Conservation (phyloP, 2,329 filamentous ascomycete species). For the Beauveria rudraprayagi region DNA sequence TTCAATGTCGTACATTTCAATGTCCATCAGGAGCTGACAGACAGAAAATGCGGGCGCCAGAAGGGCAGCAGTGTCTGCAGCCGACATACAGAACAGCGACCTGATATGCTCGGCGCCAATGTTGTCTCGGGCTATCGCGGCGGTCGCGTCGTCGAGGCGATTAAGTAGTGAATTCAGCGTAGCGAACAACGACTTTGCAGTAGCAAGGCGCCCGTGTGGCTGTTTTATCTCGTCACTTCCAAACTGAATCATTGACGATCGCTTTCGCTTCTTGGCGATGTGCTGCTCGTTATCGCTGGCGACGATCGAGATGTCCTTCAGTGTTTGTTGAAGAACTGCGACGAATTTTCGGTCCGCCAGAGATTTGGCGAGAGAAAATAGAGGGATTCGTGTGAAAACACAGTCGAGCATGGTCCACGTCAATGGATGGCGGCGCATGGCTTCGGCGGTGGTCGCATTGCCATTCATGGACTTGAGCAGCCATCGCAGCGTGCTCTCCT, state of each 20-base stretch:
- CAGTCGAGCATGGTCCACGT: constrained; percentile 55
- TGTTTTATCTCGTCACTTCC: constrained; percentile 33
- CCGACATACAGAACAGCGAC: constrained; percentile 45
- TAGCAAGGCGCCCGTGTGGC: constrained; percentile 33
- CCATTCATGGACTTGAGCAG: constrained; percentile 55
- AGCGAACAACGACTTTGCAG: constrained; percentile 40
- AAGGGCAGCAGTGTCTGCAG: constrained; percentile 37
- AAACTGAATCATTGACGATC: constrained; percentile 28
- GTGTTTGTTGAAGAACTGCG: constrained; percentile 54
- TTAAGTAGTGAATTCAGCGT: constrained; percentile 39
- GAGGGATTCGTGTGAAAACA: constrained; percentile 56
- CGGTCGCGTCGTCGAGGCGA: constrained; percentile 31
- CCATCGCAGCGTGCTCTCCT: constrained; percentile 53
- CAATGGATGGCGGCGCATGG: constrained; percentile 45
- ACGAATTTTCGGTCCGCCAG: constrained; percentile 64
- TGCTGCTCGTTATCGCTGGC: constrained; percentile 18
- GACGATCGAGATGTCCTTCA: constrained; percentile 47
- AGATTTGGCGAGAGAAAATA: constrained; percentile 61
- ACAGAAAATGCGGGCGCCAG: constrained; percentile 37
- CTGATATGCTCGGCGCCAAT: constrained; percentile 52
- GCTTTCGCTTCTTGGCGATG: constrained; percentile 38
- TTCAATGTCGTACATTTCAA: constrained; percentile 24
- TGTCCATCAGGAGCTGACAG: constrained; percentile 33
- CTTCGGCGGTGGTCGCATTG: constrained; percentile 38
- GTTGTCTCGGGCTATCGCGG: constrained; percentile 32